phyloP scores from a whole-genome alignment of 345 rosid species.

The Lumnitzera racemosa region DNA sequence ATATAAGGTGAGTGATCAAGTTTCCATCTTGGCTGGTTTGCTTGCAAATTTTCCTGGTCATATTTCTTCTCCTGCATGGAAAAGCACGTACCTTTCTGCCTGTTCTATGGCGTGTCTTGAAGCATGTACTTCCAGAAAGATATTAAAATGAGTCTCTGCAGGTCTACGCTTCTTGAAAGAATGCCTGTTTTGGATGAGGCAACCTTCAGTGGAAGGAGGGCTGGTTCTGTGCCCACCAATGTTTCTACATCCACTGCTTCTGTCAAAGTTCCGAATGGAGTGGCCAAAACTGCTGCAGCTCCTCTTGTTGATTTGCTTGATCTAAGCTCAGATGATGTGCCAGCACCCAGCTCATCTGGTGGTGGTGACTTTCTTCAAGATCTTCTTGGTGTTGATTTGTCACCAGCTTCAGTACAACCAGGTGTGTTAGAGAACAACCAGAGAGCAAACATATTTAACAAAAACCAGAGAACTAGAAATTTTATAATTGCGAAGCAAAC shows the following conservation, averaged over 20 bases:
- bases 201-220: constrained; percentile 81
- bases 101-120: neutral
- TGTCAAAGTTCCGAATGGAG: constrained; percentile 82
- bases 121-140: constrained; percentile 9
- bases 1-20: constrained; percentile 48
- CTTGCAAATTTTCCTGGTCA: constrained; percentile 6
- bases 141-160: constrained; percentile 21
- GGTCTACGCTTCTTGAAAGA: constrained; percentile 88
- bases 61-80: neutral
- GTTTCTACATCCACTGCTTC: constrained; percentile 59
- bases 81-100: neutral
- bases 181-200: constrained; percentile 99
- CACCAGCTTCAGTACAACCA: constrained; percentile 42
- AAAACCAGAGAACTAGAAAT: too few species aligned
- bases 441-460: too few species aligned
- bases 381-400: constrained; percentile 80
- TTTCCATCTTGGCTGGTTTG: neutral
- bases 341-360: constrained; percentile 73
- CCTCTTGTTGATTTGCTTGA: constrained; percentile 84
- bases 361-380: constrained; percentile 85
- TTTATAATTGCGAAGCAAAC: too few species aligned
- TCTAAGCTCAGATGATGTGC: constrained; percentile 68
- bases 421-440: constrained; percentile 38
- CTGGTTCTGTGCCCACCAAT: constrained; percentile 64
- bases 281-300: constrained; percentile 60